Percentiles rank a stretch among this genome's conserved stretches.
phyloP scores from a whole-genome alignment of 257 asterid genomes.

The Cordia subcordata region DNA sequence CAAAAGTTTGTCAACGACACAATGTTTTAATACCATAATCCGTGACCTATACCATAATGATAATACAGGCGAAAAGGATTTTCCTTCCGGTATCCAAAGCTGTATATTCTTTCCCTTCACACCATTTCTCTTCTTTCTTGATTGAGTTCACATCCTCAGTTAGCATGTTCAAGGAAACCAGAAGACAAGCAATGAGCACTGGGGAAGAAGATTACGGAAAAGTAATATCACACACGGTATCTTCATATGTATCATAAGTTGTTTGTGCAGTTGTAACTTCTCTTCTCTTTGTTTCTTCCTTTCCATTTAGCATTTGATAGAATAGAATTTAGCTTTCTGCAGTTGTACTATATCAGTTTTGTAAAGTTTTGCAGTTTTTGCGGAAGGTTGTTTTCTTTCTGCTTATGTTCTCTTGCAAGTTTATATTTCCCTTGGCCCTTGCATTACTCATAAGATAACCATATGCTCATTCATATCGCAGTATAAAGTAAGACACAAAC shows the following conservation, averaged over 20 bases:
- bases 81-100: background rate
- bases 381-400: too few relatives aligned
- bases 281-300: background rate
- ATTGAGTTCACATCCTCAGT: background rate
- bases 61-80: background rate
- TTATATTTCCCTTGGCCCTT: too few relatives aligned
- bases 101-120: too few relatives aligned
- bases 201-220: background rate
- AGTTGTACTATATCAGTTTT: background rate
- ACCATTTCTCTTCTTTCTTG: too few relatives aligned
- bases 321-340: constrained; percentile 6
- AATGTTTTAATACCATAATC: constrained; percentile 24
- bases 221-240: too few relatives aligned
- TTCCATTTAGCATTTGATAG: background rate
- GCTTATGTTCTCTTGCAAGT: too few relatives aligned
- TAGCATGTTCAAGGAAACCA: background rate
- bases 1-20: constrained; percentile 54
- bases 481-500: too few relatives aligned
- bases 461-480: too few relatives aligned
- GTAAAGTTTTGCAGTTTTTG: background rate
- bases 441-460: too few relatives aligned
- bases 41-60: background rate
- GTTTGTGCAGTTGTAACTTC: background rate
- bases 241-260: too few relatives aligned
- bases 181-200: background rate